Conservation (phyloP, 106 monocot species). For the Chionographis japonica region DNA sequence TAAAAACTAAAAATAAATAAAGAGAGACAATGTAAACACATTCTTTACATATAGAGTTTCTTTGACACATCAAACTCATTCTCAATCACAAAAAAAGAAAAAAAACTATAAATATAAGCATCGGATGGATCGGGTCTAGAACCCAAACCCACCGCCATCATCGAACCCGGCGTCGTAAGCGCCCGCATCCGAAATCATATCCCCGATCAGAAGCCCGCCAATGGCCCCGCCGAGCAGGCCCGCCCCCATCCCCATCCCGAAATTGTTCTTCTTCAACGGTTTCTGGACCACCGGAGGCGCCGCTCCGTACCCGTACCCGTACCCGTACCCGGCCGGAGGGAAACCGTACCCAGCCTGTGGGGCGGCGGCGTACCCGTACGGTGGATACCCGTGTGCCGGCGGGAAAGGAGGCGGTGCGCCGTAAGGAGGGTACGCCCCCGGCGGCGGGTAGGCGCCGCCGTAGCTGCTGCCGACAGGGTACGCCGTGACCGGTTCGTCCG, state of each 20-base stretch:
- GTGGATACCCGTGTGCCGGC: neutral
- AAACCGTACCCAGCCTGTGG: constrained; percentile 13
- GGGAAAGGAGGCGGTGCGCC: neutral
- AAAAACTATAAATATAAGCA: neutral
- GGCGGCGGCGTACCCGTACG: constrained; percentile 22
- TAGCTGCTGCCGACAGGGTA: constrained; percentile 30
- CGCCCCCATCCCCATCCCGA: constrained; percentile 47
- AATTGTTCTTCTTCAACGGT: constrained; percentile 28
- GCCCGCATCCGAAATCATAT: constrained; percentile 42
- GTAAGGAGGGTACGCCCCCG: constrained; percentile 15
- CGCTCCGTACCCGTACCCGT: constrained; percentile 4
- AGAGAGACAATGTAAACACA: too few relatives aligned
- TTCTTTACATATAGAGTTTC: too few relatives aligned
- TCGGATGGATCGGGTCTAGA: neutral
- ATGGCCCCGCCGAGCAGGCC: constrained; percentile 55
- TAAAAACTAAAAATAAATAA: too few relatives aligned
- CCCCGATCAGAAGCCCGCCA: constrained; percentile 53
- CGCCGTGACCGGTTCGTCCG: neutral
- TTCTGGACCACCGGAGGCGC: constrained; percentile 9
- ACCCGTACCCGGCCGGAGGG: constrained; percentile 16
- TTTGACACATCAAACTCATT: too few relatives aligned
- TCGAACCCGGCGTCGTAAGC: constrained; percentile 53
- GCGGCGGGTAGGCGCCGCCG: constrained; percentile 26
- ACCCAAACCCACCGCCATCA: constrained; percentile 18
- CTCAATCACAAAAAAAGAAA: too few relatives aligned